Evolutionary conservation across 176 grass and related monocot species (phyloP), one percentile per base, ranked within the genome.

Genomic region (Zoysia japonica): DNA sequence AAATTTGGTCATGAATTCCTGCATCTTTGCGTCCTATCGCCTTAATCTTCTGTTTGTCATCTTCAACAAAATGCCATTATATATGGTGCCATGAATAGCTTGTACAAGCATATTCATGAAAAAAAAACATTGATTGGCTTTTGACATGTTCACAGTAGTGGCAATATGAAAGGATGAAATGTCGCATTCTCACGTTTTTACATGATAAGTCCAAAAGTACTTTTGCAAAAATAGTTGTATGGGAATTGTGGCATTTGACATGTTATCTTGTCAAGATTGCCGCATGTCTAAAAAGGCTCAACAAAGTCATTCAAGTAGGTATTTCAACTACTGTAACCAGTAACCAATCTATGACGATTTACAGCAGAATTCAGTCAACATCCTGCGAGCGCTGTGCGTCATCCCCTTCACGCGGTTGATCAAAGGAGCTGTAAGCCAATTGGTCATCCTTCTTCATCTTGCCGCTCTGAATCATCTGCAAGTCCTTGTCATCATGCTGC

Each of bases 401-500:
- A 53, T 94, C 84, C 61, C 90, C 83, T 93, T 90, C 89, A 45
- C 61, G 85, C 9, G 41, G 73, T 71, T 85, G 85, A 68, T 74
- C 88, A 52, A 88, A 94, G 47, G 70, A 78, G 59, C 80, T 81
- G 75, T 81, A 79, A 2, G 61, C 60, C 20, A 85, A 5, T 62
- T 74, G 81, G 74, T 88, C 82, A 65, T 76, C 79, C 47, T 85
- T 78, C 45, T 56, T 79, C 66, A 80, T 76, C 76, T 82, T 80
- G 35, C 87, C 89, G 41, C 47, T 81, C 38, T 82, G 73, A 83
- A 87, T 78, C 37, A 69, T 80, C 17, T 82, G 76, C 41, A 78
- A 56, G 66, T 89, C 86, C 54, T 82, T 92, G 70, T 92, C 85
- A 10, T 94, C 96, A 66, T 89, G 86, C 90, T 93, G 95, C 78